These are phyloP conservation scores for Moesziomyces antarcticus DNA, from an alignment of 1,284 basidiomycete species.

Conservation along the genomic window DNA sequence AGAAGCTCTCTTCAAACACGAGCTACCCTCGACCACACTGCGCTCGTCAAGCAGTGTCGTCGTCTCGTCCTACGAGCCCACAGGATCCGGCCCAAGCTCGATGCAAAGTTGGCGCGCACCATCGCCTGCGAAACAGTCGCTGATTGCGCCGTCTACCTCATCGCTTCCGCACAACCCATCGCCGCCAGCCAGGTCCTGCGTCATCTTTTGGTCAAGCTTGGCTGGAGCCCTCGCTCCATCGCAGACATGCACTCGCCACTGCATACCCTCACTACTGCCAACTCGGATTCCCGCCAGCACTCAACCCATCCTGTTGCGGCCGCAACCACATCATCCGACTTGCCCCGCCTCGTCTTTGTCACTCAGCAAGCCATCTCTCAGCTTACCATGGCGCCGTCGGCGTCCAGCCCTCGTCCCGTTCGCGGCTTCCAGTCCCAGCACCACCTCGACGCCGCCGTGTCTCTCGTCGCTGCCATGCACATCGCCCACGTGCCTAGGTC, in stretches of 20 bases:
- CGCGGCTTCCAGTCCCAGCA: slow-evolving; percentile 24
- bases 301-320: not conserved
- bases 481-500: slow-evolving; percentile 14
- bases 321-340: not conserved
- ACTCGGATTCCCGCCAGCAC: not conserved
- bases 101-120: slow-evolving; percentile 9
- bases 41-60: slow-evolving; percentile 13
- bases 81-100: slow-evolving; percentile 7
- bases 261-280: too few relatives aligned
- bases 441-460: slow-evolving; percentile 16
- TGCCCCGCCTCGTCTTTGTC: slow-evolving; percentile 10
- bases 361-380: slow-evolving; percentile 23
- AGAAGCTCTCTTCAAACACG: slow-evolving; percentile 15
- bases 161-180: slow-evolving; percentile 13
- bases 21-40: not conserved
- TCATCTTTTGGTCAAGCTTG: slow-evolving; percentile 29
- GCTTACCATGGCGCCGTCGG: slow-evolving; percentile 25
- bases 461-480: slow-evolving; percentile 28
- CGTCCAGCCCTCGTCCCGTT: slow-evolving; percentile 17
- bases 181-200: slow-evolving; percentile 21
- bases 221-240: slow-evolving; percentile 16
- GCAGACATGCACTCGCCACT: not conserved
- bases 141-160: slow-evolving; percentile 23
- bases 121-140: slow-evolving; percentile 15
- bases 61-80: slow-evolving; percentile 16